phyloP scores from a whole-genome alignment of 164 flowering plant genomes.

The Santalum album region DNA sequence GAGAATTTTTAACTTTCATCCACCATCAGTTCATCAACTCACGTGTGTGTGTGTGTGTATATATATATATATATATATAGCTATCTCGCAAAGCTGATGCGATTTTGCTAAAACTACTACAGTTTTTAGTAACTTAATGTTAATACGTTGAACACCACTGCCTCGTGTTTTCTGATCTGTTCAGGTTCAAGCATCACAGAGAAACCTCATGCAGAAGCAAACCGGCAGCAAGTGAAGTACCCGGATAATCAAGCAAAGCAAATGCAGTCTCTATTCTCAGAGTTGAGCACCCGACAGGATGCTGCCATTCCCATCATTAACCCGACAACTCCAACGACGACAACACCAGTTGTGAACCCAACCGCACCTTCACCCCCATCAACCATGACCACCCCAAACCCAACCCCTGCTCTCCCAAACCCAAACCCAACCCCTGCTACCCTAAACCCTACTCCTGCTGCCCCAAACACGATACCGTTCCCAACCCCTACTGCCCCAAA shows the following conservation, averaged over 20 bases:
- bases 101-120: no score
- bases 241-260: constrained; percentile 10
- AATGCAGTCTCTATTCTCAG: constrained; percentile 12
- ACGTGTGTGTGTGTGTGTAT: background rate
- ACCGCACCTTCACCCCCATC: constrained; percentile 9
- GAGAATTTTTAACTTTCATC: background rate
- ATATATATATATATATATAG: background rate
- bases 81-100: no score
- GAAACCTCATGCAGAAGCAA: constrained; percentile 21
- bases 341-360: constrained; percentile 10
- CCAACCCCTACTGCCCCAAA: constrained; percentile 16
- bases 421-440: constrained; percentile 9
- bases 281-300: constrained; percentile 26
- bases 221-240: constrained; percentile 7
- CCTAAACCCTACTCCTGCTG: constrained; percentile 9
- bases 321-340: constrained; percentile 21
- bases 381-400: constrained; percentile 6
- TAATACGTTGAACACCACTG: background rate
- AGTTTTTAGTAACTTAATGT: background rate
- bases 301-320: constrained; percentile 18
- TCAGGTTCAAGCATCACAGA: constrained; percentile 34
- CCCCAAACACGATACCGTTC: constrained; percentile 19
- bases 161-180: constrained; percentile 9
- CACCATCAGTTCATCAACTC: background rate
- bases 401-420: constrained; percentile 4